A percentile compares a stretch with the other conserved stretches of the same genome.
phyloP scores from a whole-genome alignment of 2,329 filamentous ascomycete genomes.

The Grosmannia serpens region DNA sequence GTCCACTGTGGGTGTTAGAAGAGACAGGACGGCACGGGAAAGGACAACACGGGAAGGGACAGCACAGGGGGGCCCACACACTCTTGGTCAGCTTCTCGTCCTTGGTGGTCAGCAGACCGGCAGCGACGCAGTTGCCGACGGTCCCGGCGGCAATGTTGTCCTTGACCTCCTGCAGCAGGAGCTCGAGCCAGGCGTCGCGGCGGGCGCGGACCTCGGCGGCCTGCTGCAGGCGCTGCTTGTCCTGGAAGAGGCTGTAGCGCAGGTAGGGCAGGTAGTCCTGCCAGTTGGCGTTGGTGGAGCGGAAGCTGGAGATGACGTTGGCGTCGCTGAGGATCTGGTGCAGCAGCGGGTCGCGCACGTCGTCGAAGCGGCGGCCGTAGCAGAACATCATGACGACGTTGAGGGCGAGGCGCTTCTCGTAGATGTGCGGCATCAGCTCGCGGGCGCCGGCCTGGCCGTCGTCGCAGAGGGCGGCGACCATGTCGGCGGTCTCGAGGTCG shows the following conservation, averaged over 20 bases:
- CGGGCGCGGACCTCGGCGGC: not conserved
- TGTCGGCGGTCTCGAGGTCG: slow-evolving; percentile 3
- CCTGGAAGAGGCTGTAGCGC: not conserved
- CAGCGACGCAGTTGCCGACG: not conserved
- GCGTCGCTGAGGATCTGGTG: slow-evolving; percentile 3
- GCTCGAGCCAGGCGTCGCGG: slow-evolving; percentile 1
- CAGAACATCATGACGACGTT: slow-evolving; percentile 4
- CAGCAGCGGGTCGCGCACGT: not conserved
- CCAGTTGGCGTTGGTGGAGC: slow-evolving; percentile 1
- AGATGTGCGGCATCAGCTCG: slow-evolving; percentile 1
- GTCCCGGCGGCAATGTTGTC: not conserved
- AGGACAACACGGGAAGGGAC: not conserved
- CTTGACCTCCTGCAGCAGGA: not conserved
- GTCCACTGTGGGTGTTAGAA: not conserved
- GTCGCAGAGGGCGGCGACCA: not conserved
- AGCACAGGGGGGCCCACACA: not conserved
- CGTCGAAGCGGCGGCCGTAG: slow-evolving; percentile 1
- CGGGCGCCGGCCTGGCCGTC: not conserved
- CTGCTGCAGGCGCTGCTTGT: not conserved
- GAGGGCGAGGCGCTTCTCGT: slow-evolving; percentile 3
- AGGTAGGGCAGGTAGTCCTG: slow-evolving; percentile 2
- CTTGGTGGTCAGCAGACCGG: not conserved
- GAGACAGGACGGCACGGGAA: not conserved
- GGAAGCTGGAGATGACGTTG: not conserved
- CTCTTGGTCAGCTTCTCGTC: not conserved